Evolutionary conservation across 208 protist genomes (phyloP).

Genomic region (Crithidia acanthocephali): DNA sequence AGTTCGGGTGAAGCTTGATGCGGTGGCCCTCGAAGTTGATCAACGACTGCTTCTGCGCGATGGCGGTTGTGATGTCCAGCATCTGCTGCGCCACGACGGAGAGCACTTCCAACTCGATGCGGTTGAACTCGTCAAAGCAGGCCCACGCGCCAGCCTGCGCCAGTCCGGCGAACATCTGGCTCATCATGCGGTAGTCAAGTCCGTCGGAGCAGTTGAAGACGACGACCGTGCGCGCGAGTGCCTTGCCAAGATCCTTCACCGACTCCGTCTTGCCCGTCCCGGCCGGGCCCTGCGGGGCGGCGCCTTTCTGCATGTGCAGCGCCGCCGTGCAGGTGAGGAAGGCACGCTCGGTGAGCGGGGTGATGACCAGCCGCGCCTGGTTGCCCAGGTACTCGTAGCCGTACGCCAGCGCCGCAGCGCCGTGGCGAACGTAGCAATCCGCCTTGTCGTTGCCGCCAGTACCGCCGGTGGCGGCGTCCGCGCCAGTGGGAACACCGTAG

Average conservation of each 20-base stretch:
- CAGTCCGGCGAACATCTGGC: slow-evolving; percentile 96
- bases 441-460: not conserved
- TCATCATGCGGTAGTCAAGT: slow-evolving; percentile 96
- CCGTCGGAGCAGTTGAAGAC: slow-evolving; percentile 97
- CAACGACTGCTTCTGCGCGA: slow-evolving; percentile 66
- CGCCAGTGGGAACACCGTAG: slow-evolving; percentile 50
- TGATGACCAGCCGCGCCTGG: slow-evolving; percentile 95
- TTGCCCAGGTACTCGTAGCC: slow-evolving; percentile 97
- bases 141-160: slow-evolving; percentile 96
- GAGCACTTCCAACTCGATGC: slow-evolving; percentile 98
- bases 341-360: slow-evolving; percentile 95
- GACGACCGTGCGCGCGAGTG: slow-evolving; percentile 90
- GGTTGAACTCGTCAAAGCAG: slow-evolving; percentile 99
- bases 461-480: slow-evolving; percentile 29
- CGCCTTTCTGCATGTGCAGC: slow-evolving; percentile 92
- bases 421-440: slow-evolving; percentile 86
- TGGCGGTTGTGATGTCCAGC: slow-evolving; percentile 94
- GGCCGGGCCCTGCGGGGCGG: slow-evolving; percentile 93
- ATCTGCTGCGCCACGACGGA: slow-evolving; percentile 97
- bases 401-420: slow-evolving; percentile 85
- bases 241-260: slow-evolving; percentile 95
- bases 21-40: slow-evolving; percentile 94
- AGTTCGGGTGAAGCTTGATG: slow-evolving; percentile 92
- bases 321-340: slow-evolving; percentile 94
- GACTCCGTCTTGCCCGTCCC: slow-evolving; percentile 98